Percentiles rank a stretch among this genome's conserved stretches.
These are phyloP conservation scores for Mycosarcoma maydis DNA, from an alignment of 1,284 basidiomycete species.

Conservation along the genomic window DNA sequence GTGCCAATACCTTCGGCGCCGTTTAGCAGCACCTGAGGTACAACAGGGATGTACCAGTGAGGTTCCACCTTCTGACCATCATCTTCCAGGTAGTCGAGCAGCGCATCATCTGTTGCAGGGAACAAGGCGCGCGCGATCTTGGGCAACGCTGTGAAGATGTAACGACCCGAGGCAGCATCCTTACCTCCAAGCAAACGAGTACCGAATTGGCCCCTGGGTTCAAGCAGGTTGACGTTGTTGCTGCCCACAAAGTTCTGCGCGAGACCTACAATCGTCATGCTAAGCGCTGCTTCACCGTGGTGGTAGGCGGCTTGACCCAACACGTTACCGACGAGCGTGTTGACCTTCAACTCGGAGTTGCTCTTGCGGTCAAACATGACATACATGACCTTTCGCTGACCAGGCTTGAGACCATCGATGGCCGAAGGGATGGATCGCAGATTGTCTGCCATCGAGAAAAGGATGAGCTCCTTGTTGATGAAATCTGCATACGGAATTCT, in stretches of 20 bases:
- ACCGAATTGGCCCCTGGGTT: slow-evolving; percentile 95
- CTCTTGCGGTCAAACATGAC: slow-evolving; percentile 94
- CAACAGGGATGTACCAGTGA: slow-evolving; percentile 89
- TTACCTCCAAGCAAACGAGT: slow-evolving; percentile 71
- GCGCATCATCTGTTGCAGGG: slow-evolving; percentile 83
- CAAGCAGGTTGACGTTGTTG: slow-evolving; percentile 92
- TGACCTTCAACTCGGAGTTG: slow-evolving; percentile 93
- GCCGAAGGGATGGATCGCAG: slow-evolving; percentile 86
- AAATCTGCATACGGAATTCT: slow-evolving; percentile 92
- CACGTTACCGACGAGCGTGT: slow-evolving; percentile 93
- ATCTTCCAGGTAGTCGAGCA: slow-evolving; percentile 86
- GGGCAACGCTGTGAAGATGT: slow-evolving; percentile 89
- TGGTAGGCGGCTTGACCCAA: slow-evolving; percentile 95
- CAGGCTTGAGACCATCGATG: slow-evolving; percentile 96
- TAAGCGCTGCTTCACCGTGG: slow-evolving; percentile 90
- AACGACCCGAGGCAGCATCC: slow-evolving; percentile 92
- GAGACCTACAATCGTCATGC: slow-evolving; percentile 88
- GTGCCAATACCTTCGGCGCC: slow-evolving; percentile 98
- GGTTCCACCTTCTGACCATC: slow-evolving; percentile 91
- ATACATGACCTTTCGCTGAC: slow-evolving; percentile 96
- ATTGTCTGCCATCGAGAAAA: slow-evolving; percentile 99
- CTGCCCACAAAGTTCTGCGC: slow-evolving; percentile 95
- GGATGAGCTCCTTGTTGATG: slow-evolving; percentile 96
- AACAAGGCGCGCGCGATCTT: slow-evolving; percentile 82
- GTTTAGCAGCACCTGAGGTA: slow-evolving; percentile 91